Percentiles rank a stretch among this genome's conserved stretches.
Evolutionary conservation across 495 filamentous ascomycete genomes (phyloP).

Genomic region (Parathielavia hyrcaniae): DNA sequence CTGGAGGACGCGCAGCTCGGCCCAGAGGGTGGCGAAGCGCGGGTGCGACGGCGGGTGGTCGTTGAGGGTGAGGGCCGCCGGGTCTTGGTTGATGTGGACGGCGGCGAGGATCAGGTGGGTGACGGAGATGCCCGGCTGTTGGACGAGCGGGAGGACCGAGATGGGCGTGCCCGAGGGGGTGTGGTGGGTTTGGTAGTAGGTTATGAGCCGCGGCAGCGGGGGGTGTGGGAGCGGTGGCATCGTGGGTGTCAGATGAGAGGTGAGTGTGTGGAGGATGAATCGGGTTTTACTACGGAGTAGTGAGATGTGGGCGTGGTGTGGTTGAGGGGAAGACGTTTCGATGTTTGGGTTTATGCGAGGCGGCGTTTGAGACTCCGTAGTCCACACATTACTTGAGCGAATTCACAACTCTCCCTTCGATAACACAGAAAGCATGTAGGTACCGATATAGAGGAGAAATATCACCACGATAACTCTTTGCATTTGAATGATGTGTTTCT

Average conservation of each 20-base stretch:
- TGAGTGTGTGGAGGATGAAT: neutral
- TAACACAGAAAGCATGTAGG: too few relatives aligned
- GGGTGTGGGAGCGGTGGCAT: constrained; percentile 23
- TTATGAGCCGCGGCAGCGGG: constrained; percentile 21
- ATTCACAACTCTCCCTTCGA: too few relatives aligned
- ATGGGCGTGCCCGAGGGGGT: constrained; percentile 54
- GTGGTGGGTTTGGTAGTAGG: constrained; percentile 43
- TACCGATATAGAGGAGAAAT: too few relatives aligned
- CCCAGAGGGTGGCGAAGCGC: constrained; percentile 58
- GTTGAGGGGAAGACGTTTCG: neutral
- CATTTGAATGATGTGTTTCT: too few relatives aligned
- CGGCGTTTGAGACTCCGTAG: neutral
- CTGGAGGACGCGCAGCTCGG: constrained; percentile 61
- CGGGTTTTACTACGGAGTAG: neutral
- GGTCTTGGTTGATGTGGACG: constrained; percentile 67
- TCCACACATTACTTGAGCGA: too few relatives aligned
- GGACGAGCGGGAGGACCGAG: constrained; percentile 64
- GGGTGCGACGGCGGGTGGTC: constrained; percentile 58
- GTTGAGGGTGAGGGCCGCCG: constrained; percentile 62
- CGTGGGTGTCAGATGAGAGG: neutral
- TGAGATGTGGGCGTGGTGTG: neutral
- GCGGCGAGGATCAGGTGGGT: constrained; percentile 76
- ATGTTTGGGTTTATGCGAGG: neutral
- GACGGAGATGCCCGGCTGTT: constrained; percentile 45
- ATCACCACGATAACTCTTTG: too few relatives aligned